Percentiles rank a stretch among this genome's conserved stretches.
Evolutionary conservation across 768 basidiomycete genomes (phyloP).

Genomic region (Termitomyces eurrhizus): DNA sequence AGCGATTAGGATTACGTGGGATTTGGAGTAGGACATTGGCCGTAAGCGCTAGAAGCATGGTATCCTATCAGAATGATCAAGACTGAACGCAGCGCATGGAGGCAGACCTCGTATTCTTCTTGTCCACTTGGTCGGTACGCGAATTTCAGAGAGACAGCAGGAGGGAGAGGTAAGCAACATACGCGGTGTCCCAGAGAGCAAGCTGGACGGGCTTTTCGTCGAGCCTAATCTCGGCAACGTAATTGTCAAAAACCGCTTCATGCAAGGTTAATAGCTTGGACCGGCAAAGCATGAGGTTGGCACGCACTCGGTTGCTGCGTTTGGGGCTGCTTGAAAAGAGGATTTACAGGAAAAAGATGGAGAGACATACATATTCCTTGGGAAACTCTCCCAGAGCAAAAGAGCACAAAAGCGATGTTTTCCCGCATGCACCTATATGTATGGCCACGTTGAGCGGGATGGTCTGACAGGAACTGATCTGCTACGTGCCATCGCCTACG

Average conservation of each 20-base stretch:
- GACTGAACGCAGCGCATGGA: background rate
- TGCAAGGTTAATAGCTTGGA: conserved; percentile 14
- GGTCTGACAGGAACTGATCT: conserved; percentile 9
- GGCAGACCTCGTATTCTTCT: conserved; percentile 91
- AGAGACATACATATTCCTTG: conserved; percentile 81
- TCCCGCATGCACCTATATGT: conserved; percentile 86
- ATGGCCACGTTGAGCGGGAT: conserved; percentile 19
- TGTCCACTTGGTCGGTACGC: conserved; percentile 61
- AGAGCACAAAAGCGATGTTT: conserved; percentile 87
- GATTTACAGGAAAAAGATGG: conserved; percentile 5
- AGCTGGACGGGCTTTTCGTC: conserved; percentile 98
- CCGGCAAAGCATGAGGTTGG: conserved; percentile 14
- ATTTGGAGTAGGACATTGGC: conserved; percentile 96
- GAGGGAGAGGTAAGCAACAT: conserved; percentile 31
- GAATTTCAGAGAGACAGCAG: conserved; percentile 12
- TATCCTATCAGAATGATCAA: conserved; percentile 6
- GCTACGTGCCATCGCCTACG: conserved; percentile 85
- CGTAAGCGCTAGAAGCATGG: conserved; percentile 65
- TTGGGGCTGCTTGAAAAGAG: conserved; percentile 8
- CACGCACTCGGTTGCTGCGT: conserved; percentile 56
- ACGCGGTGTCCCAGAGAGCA: conserved; percentile 99
- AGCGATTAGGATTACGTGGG: conserved; percentile 97
- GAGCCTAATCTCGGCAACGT: conserved; percentile 95
- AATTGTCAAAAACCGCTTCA: conserved; percentile 95
- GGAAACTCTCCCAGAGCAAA: conserved; percentile 95